phyloP scores from a whole-genome alignment of 1,284 basidiomycete species.

The Mycena citricolor region DNA sequence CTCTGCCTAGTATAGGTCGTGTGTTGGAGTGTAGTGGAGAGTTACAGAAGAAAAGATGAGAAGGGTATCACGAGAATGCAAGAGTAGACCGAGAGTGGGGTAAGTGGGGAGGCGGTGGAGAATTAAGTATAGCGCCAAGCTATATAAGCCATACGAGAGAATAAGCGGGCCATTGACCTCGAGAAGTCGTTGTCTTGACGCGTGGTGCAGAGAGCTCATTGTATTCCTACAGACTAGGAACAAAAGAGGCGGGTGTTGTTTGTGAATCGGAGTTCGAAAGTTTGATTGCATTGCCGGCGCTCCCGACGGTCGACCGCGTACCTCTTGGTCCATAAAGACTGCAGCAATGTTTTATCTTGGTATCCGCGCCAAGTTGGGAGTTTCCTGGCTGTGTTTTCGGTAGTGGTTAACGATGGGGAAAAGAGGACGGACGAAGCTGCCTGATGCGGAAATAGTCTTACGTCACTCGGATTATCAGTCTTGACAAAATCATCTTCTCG shows the following conservation, averaged over 20 bases:
- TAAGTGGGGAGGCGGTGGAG: slow-evolving; percentile 24
- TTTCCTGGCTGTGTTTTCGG: not conserved
- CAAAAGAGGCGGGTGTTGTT: slow-evolving; percentile 20
- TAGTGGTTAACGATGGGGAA: not conserved
- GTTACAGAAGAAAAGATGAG: too few species aligned
- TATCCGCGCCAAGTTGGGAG: not conserved
- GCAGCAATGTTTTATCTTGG: not conserved
- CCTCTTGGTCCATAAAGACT: not conserved
- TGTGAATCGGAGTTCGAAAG: slow-evolving; percentile 18
- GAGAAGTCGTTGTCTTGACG: slow-evolving; percentile 8
- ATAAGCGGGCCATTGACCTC: slow-evolving; percentile 18
- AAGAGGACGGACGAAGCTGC: not conserved
- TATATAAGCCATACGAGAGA: slow-evolving; percentile 26
- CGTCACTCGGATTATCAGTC: slow-evolving; percentile 1
- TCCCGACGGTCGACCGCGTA: not conserved
- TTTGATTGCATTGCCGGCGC: slow-evolving; percentile 10
- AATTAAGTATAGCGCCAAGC: slow-evolving; percentile 17
- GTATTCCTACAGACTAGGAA: slow-evolving; percentile 2
- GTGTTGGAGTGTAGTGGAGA: too few species aligned
- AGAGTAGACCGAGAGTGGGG: slow-evolving; percentile 20
- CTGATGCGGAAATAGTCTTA: not conserved
- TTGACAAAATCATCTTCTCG: not conserved
- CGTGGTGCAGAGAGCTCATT: slow-evolving; percentile 18
- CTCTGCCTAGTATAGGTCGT: slow-evolving; percentile 34
- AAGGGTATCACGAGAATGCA: slow-evolving; percentile 27